Evolutionary conservation across 805 yeast species (phyloP).

Genomic region (Danielozyma ontarioensis): DNA sequence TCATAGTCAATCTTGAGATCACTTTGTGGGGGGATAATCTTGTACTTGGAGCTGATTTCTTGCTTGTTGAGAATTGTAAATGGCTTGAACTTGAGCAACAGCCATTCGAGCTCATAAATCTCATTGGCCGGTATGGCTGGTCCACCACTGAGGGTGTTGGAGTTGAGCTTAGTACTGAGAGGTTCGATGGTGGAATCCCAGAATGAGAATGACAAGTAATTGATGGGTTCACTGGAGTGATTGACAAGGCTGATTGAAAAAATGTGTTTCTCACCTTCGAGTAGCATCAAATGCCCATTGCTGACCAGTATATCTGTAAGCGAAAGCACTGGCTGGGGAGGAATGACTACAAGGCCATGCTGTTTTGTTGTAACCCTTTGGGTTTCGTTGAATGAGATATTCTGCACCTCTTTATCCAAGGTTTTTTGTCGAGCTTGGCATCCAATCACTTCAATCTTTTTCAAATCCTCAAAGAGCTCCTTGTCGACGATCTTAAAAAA

Average conservation of each 20-base stretch:
- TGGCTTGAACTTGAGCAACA: slow-evolving; percentile 53
- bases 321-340: slow-evolving; percentile 58
- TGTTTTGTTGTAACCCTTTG: slow-evolving; percentile 12
- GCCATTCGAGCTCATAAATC: slow-evolving; percentile 70
- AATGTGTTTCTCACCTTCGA: slow-evolving; percentile 66
- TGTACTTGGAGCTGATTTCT: slow-evolving; percentile 30
- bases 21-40: slow-evolving; percentile 31
- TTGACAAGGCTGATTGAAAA: slow-evolving; percentile 54
- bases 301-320: slow-evolving; percentile 47
- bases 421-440: slow-evolving; percentile 4
- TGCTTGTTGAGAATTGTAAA: slow-evolving; percentile 47
- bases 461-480: slow-evolving; percentile 13
- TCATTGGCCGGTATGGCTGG: slow-evolving; percentile 53
- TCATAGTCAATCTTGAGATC: slow-evolving; percentile 50
- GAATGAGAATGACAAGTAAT: slow-evolving; percentile 55
- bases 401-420: slow-evolving; percentile 13
- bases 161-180: slow-evolving; percentile 48
- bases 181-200: slow-evolving; percentile 72
- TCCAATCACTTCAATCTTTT: slow-evolving; percentile 4
- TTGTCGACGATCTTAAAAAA: slow-evolving; percentile 36
- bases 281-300: slow-evolving; percentile 65
- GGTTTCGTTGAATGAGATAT: slow-evolving; percentile 20
- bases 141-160: slow-evolving; percentile 9
- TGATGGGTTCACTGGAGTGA: slow-evolving; percentile 50
- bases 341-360: slow-evolving; percentile 27